Evolutionary conservation across 169 alveolate species (phyloP).

Genomic region (Plasmodium billcollinsi): DNA sequence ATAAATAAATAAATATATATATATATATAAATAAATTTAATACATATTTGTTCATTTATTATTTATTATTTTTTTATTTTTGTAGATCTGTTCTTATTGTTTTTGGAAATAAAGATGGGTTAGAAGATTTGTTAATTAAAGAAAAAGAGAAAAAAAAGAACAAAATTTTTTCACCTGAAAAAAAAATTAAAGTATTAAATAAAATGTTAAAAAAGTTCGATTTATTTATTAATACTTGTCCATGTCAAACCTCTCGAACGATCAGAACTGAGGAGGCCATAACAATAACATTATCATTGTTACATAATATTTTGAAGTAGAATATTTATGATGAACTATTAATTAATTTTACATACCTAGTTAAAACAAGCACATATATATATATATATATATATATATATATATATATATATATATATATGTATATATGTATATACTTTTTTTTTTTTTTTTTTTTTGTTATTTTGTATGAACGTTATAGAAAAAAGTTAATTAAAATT

Average conservation of each 20-base stretch:
- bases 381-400: too few species aligned
- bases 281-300: slow-evolving; percentile 88
- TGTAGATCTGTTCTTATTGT: slow-evolving; percentile 54
- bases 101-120: slow-evolving; percentile 68
- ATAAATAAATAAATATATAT: too few species aligned
- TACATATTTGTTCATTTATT: background rate
- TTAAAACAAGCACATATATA: too few species aligned
- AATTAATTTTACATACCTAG: too few species aligned
- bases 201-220: slow-evolving; percentile 88
- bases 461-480: background rate
- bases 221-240: slow-evolving; percentile 92
- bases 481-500: too few species aligned
- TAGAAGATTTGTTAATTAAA: slow-evolving; percentile 40
- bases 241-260: slow-evolving; percentile 94
- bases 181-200: slow-evolving; percentile 37
- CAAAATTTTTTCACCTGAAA: slow-evolving; percentile 14
- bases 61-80: background rate
- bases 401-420: background rate
- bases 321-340: too few species aligned
- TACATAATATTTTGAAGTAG: slow-evolving; percentile 39
- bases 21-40: too few species aligned
- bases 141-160: slow-evolving; percentile 36
- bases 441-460: background rate
- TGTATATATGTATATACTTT: background rate
- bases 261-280: slow-evolving; percentile 98